Base-by-base conservation (phyloP, 257 asterid genomes). In the Penstemon davidsonii region DNA sequence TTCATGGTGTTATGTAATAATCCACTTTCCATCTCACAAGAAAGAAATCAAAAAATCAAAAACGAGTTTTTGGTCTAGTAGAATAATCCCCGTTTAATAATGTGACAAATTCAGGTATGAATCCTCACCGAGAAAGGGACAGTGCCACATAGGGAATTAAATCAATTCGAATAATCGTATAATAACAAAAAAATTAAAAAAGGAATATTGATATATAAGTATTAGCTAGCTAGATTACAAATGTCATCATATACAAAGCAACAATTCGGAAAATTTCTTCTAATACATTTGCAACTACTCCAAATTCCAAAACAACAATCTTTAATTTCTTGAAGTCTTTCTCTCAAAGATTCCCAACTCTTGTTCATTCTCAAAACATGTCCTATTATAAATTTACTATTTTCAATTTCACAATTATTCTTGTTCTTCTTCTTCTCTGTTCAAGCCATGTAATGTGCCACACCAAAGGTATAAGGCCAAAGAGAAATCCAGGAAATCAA, bases 391-490 rank as follows among this genome's bases (percentile, higher is more conserved):
- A 60, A 47, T 80, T 11, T 15, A 53, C 50, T n/a, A 11, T 73
- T 70, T 5, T 74, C 66, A 51, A 49, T 13, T 40, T 65, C 5
- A 2, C 69, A 40, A 25, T 63, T 73, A 56, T 62, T 41, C 0
- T 54, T 11, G 12, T 80, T 25, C 7, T 83, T 55, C 80, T 83
- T 56, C 68, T 85, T 43, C 33, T 66, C 7, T 68, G 55, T 60
- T 70, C 78, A 25, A 64, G 60, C 45, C 42, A 13, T 8, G 60
- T 47, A 46, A 63, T 41, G 47, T 79, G 86, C 73, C 96, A 84
- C 79, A 86, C 79, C 59, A 85, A 89, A 63, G 84, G 85, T 3
- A 53, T 84, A n/a, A 75, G 78, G 65, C 85, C 84, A 5, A 80
- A 64, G 81, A 73, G 54, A 68, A 60, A 9, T 7, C 10, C 67